Base-by-base conservation (phyloP, 345 rosid species). In the Arabidopsis suecica region DNA sequence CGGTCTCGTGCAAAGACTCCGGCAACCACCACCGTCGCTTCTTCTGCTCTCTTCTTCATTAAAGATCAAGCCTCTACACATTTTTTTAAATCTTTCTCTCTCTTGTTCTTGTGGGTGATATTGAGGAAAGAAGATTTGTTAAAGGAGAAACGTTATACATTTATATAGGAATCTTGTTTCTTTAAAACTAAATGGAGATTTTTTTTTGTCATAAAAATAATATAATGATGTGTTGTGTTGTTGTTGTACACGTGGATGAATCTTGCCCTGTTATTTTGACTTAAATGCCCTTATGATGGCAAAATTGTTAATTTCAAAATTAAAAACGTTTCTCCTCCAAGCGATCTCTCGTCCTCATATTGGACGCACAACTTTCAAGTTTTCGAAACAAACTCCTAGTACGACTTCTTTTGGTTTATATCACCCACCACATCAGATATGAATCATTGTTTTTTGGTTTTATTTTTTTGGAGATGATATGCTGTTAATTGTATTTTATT, bases 31-130 rank as follows among this genome's bases (percentile, higher is more conserved):
- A 3, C 50, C 62, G 28, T 28, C 61, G 66, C 41, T 54, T 57
- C 50, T 50, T 59, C 72, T 48, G 33, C 14, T 69, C 61, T 65
- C 68, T 81, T 71, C 76, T 37, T 78, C 75, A 62, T 68, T 23
- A 23, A 23, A 23, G 25, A 23, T 76, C 13, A 67, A 40, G 2
- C 89, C 97, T 76, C 78, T 82, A 73, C 89, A 82, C 94, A 87
- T 86, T 69, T 81, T 84, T 49, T n/a, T 66, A 9, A 5, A 14
- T 45, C 14, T 69, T 1, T 51, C 0, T 34, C 6, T 7, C 36
- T 36, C 9, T 65, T 9, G 33, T 65, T 48, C 12, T 49, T 18
- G 25, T 49, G 25, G 53, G 48, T 42, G 16, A 47, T 34, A 50
- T 57, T 50, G 6, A 37, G 57, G 61, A 51, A 65, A 50, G 65